A percentile compares a stretch with the other conserved stretches of the same genome.
Conservation (phyloP, 495 filamentous ascomycete species). For the Aspergillus diversus region DNA sequence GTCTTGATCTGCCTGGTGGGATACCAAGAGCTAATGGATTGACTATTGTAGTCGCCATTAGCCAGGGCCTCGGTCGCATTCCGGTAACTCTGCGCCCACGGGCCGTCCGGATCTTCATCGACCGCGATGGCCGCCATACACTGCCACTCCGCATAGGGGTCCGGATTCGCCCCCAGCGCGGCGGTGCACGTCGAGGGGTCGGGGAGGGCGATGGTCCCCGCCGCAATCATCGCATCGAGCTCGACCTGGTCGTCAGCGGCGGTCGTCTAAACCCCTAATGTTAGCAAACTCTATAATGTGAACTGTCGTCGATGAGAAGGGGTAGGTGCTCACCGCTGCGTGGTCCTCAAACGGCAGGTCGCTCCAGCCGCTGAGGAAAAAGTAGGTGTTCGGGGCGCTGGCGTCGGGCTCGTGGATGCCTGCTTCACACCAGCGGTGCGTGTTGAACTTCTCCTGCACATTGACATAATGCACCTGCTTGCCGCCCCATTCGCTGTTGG, state of each 20-base stretch:
- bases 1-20: constrained; percentile 8
- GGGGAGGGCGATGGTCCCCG: constrained; percentile 3
- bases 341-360: constrained; percentile 6
- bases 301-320: too few relatives aligned
- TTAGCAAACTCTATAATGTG: too few relatives aligned
- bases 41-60: constrained; percentile 1
- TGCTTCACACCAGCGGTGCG: constrained; percentile 8
- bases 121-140: background rate
- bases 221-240: background rate
- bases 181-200: constrained; percentile 6
- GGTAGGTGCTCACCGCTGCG: constrained; percentile 4
- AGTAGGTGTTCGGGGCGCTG: constrained; percentile 6
- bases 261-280: too few relatives aligned
- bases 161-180: constrained; percentile 8
- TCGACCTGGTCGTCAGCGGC: constrained; percentile 3
- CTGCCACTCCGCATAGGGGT: constrained; percentile 4
- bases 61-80: background rate
- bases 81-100: background rate
- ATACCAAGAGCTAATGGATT: background rate
- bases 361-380: constrained; percentile 7
- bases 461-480: constrained; percentile 7
- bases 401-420: constrained; percentile 6
- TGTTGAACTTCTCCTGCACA: constrained; percentile 1
- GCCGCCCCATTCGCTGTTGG: background rate
- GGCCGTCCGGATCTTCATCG: constrained; percentile 9